Evolutionary conservation across 306 rosid species (phyloP), one percentile per base, ranked within the genome.

Genomic region (Prosopis cineraria): DNA sequence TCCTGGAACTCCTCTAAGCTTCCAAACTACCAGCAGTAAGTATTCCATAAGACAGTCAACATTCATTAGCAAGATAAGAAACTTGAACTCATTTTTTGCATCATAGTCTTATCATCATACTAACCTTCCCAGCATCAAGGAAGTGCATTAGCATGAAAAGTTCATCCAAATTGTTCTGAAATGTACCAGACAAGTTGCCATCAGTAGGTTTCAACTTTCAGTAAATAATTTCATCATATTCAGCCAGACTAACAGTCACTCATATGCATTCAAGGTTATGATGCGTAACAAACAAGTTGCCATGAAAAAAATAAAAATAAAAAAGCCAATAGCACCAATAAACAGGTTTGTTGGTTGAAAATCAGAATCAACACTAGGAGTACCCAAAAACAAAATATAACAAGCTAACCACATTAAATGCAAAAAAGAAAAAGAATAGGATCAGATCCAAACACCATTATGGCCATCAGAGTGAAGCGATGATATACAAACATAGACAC

Each of bases 81-180:
- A 48, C 73, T n/a, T 67, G 71, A 63, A 81, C 41, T 14, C 40
- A 45, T 72, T 63, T 30, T 27, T 27, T 79, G 55, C 48, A 71
- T 83, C 27, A 48, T 33, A 77, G 41, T 25, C 64, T 73, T 77
- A 55, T 66, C 73, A 55, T 22, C 76, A 74, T 16, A 88, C 98
- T 84, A 81, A 95, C 99, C 99, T 96, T 96, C 74, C 98, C 99
- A 40, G 97, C 96, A 72, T 93, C 99, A 79, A 96, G 99, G 85
- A 96, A 96, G 87, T 96, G 99, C 99, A 96, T 96, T 69, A 96
- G 96, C 99, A 96, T 93, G 80, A 96, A 96, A 70, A 96, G 97
- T 79, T 96, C 99, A 31, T 96, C 99, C 79, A 96, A 86, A 79
- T 96, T 96, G 84, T 96, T 96, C 99, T 96, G 99, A 78, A 91